Percentiles rank a stretch among this genome's conserved stretches.
phyloP scores from a whole-genome alignment of 2,329 filamentous ascomycete genomes.

The Zelopaecilomyces penicillatus region DNA sequence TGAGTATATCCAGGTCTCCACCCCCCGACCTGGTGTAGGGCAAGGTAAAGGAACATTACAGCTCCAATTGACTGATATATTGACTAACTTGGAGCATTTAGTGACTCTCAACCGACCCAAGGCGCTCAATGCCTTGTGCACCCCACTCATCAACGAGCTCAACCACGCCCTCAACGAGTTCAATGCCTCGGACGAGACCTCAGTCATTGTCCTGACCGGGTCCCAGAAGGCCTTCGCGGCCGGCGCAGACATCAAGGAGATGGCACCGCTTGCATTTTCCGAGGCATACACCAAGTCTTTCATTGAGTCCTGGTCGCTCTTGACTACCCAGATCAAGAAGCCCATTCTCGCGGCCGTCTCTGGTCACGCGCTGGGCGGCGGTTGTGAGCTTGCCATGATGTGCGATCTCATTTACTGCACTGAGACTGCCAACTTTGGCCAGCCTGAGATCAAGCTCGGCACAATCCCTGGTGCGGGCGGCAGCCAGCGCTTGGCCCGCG shows the following conservation, averaged over 20 bases:
- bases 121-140: constrained; percentile 88
- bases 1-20: constrained; percentile 74
- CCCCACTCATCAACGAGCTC: constrained; percentile 82
- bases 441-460: constrained; percentile 94
- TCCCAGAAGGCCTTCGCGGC: constrained; percentile 87
- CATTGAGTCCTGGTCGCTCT: constrained; percentile 87
- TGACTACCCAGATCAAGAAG: constrained; percentile 80
- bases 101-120: constrained; percentile 92
- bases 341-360: constrained; percentile 91
- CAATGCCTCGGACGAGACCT: constrained; percentile 60
- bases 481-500: constrained; percentile 76
- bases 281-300: constrained; percentile 84
- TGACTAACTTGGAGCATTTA: constrained; percentile 27
- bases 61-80: constrained; percentile 1
- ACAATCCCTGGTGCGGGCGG: constrained; percentile 89
- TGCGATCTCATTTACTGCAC: constrained; percentile 92
- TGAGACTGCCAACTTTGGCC: constrained; percentile 78
- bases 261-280: constrained; percentile 86
- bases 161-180: constrained; percentile 67
- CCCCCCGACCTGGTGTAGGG: constrained; percentile 80
- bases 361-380: constrained; percentile 87
- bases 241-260: constrained; percentile 98
- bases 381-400: constrained; percentile 97
- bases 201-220: constrained; percentile 78
- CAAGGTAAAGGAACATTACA: constrained; percentile 52